Evolutionary conservation across 768 basidiomycete genomes (phyloP).

Genomic region (Pluteus cervinus): DNA sequence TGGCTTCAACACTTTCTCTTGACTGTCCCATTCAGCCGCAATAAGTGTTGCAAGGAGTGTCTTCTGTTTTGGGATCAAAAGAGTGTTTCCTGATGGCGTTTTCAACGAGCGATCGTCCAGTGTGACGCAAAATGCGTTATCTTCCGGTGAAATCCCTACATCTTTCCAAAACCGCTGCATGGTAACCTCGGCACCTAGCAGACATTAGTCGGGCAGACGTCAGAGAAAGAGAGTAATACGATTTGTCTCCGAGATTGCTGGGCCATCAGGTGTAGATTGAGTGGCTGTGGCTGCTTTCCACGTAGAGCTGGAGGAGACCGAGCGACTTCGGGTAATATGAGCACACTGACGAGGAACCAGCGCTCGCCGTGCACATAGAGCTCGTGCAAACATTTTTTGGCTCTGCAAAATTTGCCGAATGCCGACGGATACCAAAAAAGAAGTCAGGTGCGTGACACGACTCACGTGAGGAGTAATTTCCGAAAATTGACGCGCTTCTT

Average conservation of each 20-base stretch:
- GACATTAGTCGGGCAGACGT: conserved; percentile 3
- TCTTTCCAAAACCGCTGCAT: conserved; percentile 92
- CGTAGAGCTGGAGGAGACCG: no score
- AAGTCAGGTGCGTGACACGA: no score
- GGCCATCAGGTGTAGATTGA: conserved; percentile 32
- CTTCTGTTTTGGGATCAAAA: conserved; percentile 68
- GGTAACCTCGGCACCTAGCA: conserved; percentile 77
- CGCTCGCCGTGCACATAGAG: no score
- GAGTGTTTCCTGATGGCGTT: conserved; percentile 76
- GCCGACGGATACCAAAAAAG: no score
- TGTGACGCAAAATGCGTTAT: conserved; percentile 51
- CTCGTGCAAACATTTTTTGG: no score
- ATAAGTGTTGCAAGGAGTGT: conserved; percentile 75
- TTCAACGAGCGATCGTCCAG: conserved; percentile 83
- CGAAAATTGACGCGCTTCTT: conserved; percentile 2
- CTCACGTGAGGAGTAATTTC: no score
- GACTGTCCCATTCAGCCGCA: conserved; percentile 96
- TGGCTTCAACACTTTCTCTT: conserved; percentile 77
- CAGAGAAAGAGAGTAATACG: conserved; percentile 28
- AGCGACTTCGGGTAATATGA: no score
- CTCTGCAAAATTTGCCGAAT: no score
- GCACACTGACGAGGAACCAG: no score
- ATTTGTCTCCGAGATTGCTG: conserved; percentile 54
- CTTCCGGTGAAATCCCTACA: conserved; percentile 66
- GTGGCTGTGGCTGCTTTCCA: no score